Base-by-base conservation (phyloP, 495 filamentous ascomycete species). In the Durotheca rogersii region DNA sequence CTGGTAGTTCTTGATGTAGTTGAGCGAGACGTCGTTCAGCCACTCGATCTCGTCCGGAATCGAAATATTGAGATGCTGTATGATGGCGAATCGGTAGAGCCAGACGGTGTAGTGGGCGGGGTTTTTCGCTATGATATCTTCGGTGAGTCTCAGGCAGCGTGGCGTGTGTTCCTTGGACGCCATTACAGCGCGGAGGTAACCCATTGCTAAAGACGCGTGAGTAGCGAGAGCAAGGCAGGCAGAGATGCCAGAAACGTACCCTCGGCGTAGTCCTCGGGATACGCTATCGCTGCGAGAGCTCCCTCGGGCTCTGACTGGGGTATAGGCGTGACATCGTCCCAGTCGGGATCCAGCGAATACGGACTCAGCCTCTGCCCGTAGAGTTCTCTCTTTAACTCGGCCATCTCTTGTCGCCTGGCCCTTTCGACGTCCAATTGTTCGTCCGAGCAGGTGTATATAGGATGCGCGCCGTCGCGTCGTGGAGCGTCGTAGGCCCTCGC, bases 21-120 rank as follows among this genome's bases (percentile, higher is more conserved):
- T 78, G 33, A 95, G 70, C 3, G 93, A 85, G 12, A 95, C 78
- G 1, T 77, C 72, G 62, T 96, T 95, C 16, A 98, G 69, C 89
- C 90, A 98, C 31, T 76, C 72, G 17, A 96, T 68, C 65, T 98
- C 93, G 47, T 85, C 75, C 0, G 64, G 62, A 40, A 96, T 77
- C 50, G 86, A 76, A 38, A 81, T 77, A 2, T 80, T 65, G 17
- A 96, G 66, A 1, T 79, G 78, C 51, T 86, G 80, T 19, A 98
- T 61, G 27, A 81, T 86, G 54, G 85, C 81, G 27, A 89, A 87
- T 47, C 93, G 84, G 73, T 95, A 98, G 30, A 98, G 83, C 93
- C 93, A 98, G 45, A 97, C 89, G 4, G 94, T 98, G 72, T 98
- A 98, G 67, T 97, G 94, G 7, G 92, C 89, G 5, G 93, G 89